A percentile compares a stretch with the other conserved stretches of the same genome.
phyloP scores from a whole-genome alignment of 2,329 filamentous ascomycete genomes.

The Zymoseptoria passerinii region DNA sequence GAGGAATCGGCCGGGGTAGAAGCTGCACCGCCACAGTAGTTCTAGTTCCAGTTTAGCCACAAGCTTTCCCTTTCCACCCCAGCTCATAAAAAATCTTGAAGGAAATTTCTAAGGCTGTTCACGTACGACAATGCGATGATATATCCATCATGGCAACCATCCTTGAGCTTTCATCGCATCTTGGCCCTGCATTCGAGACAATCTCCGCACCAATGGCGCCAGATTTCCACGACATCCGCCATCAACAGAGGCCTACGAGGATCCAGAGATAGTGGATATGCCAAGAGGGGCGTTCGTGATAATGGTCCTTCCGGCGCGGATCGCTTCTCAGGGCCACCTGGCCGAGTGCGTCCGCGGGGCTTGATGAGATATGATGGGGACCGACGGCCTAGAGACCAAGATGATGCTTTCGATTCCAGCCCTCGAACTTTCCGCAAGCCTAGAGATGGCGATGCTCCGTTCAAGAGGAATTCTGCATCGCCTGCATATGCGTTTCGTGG shows the following conservation, averaged over 20 bases:
- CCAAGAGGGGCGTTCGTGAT: slow-evolving; percentile 12
- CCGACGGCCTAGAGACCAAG: background rate
- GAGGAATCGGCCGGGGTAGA: background rate
- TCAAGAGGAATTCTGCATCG: background rate
- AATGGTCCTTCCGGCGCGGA: background rate
- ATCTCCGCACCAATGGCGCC: slow-evolving; percentile 25
- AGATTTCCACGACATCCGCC: slow-evolving; percentile 56
- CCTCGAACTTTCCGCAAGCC: too few species aligned
- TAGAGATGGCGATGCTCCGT: background rate
- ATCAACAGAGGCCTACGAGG: slow-evolving; percentile 58
- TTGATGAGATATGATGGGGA: background rate
- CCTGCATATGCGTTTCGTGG: background rate
- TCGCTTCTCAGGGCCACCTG: background rate
- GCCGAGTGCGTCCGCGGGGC: background rate
- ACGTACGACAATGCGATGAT: slow-evolving; percentile 4
- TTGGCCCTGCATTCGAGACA: background rate
- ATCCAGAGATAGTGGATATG: slow-evolving; percentile 8
- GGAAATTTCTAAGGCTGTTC: background rate
- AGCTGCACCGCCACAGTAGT: background rate
- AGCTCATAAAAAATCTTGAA: background rate
- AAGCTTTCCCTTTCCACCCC: background rate
- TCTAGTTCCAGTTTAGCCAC: background rate
- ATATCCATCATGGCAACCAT: slow-evolving; percentile 6
- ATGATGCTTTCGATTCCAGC: background rate
- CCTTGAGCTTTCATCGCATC: slow-evolving; percentile 8